A percentile compares a stretch with the other conserved stretches of the same genome.
phyloP scores from a whole-genome alignment of 228 moss, liverwort and hornwort species.

The Sphagnum fallax region DNA sequence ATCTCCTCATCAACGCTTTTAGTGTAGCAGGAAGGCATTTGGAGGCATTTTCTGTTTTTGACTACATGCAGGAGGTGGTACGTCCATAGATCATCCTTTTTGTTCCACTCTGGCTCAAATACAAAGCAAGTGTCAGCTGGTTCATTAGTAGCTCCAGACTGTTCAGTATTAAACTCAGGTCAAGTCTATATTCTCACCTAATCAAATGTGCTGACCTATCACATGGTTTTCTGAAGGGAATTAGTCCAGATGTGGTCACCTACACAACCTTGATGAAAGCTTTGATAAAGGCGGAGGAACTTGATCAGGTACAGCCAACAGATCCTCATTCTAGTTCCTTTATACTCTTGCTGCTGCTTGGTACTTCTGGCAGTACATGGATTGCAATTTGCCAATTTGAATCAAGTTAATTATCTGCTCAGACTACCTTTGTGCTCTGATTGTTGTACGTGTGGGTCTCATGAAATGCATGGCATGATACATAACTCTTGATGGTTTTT shows the following conservation, averaged over 20 bases:
- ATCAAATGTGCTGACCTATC: too few relatives aligned
- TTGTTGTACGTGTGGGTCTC: too few relatives aligned
- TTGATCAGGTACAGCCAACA: constrained; percentile 45
- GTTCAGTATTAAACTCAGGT: background rate
- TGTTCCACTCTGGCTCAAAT: background rate
- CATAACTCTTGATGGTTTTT: too few relatives aligned
- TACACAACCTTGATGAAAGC: constrained; percentile 99
- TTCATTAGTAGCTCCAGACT: background rate
- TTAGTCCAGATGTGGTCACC: constrained; percentile 93
- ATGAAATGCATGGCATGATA: too few relatives aligned
- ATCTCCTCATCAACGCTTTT: constrained; percentile 88
- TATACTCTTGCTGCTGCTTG: background rate
- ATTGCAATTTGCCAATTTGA: background rate
- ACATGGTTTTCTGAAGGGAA: constrained; percentile 36
- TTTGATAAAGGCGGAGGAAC: constrained; percentile 71
- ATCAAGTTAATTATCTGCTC: too few relatives aligned
- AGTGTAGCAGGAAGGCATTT: constrained; percentile 73
- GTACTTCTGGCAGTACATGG: background rate
- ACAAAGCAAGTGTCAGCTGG: background rate
- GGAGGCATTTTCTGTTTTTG: constrained; percentile 87
- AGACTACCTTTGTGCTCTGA: too few relatives aligned
- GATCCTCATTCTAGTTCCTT: background rate
- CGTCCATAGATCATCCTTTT: background rate
- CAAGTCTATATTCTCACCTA: too few relatives aligned
- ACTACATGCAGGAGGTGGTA: constrained; percentile 82